phyloP scores from a whole-genome alignment of 257 asterid species.

The Mitragyna speciosa region DNA sequence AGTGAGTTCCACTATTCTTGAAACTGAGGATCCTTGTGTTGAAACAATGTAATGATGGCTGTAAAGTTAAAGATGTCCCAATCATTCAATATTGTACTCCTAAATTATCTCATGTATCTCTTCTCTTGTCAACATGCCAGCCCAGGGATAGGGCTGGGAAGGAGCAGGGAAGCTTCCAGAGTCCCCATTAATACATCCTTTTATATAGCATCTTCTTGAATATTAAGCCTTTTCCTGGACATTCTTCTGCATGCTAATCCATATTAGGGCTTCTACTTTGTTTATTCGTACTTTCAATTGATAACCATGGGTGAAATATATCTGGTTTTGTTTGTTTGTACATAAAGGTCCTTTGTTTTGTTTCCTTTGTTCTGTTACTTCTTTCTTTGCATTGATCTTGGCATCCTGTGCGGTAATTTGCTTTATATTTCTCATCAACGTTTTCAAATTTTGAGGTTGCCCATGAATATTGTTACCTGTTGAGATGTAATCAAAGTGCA shows the following conservation, averaged over 20 bases:
- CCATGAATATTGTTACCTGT: neutral
- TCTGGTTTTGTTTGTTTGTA: neutral
- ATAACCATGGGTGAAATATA: neutral
- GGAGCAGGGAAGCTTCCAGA: neutral
- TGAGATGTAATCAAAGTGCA: no score
- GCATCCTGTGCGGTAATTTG: neutral
- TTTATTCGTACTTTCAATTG: neutral
- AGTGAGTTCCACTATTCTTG: slow-evolving; percentile 43
- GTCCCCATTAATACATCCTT: neutral
- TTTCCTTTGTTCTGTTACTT: neutral
- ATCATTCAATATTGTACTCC: neutral
- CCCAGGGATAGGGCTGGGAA: neutral
- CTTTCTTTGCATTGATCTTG: neutral
- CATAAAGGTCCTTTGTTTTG: neutral
- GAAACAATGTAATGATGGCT: neutral
- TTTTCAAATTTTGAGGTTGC: neutral
- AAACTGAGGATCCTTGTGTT: slow-evolving; percentile 16
- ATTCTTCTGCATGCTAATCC: neutral
- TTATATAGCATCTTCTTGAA: neutral
- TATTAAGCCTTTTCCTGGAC: neutral
- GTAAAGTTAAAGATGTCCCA: neutral
- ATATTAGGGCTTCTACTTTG: neutral
- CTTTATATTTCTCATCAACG: neutral
- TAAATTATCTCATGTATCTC: neutral
- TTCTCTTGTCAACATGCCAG: slow-evolving; percentile 1